phyloP scores from a whole-genome alignment of 768 basidiomycete species.

The Termitomyces sp. region DNA sequence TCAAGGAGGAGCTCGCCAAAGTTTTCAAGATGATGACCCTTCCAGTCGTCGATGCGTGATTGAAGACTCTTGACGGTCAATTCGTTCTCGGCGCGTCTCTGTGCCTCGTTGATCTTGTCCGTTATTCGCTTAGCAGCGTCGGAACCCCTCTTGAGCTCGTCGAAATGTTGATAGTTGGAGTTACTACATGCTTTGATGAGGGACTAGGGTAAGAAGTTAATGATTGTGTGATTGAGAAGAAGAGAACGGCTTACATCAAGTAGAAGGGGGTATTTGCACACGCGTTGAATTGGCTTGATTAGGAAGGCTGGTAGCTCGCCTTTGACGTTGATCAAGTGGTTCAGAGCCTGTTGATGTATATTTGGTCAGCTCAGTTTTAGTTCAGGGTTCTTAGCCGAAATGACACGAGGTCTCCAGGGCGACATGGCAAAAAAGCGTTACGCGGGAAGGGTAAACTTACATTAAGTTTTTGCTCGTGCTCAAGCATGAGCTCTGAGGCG shows the following conservation, averaged over 20 bases:
- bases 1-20: slow-evolving; percentile 94
- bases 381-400: slow-evolving; percentile 21
- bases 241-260: slow-evolving; percentile 62
- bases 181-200: slow-evolving; percentile 67
- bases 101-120: slow-evolving; percentile 93
- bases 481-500: slow-evolving; percentile 79
- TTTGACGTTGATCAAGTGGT: slow-evolving; percentile 83
- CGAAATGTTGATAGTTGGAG: slow-evolving; percentile 60
- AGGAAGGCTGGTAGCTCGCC: slow-evolving; percentile 94
- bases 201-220: slow-evolving; percentile 37
- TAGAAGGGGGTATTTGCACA: slow-evolving; percentile 96
- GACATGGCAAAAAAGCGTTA: not conserved
- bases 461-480: slow-evolving; percentile 79
- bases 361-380: slow-evolving; percentile 29
- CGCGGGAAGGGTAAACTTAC: slow-evolving; percentile 41
- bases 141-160: slow-evolving; percentile 80
- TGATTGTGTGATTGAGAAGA: slow-evolving; percentile 1
- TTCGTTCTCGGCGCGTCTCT: slow-evolving; percentile 86
- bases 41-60: slow-evolving; percentile 94
- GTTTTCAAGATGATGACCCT: slow-evolving; percentile 91
- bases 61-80: slow-evolving; percentile 85
- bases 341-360: slow-evolving; percentile 55
- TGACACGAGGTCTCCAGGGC: not conserved
- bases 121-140: slow-evolving; percentile 90
- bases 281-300: slow-evolving; percentile 97